Base-by-base conservation (phyloP, 768 basidiomycete species). In the Lactarius indigo region DNA sequence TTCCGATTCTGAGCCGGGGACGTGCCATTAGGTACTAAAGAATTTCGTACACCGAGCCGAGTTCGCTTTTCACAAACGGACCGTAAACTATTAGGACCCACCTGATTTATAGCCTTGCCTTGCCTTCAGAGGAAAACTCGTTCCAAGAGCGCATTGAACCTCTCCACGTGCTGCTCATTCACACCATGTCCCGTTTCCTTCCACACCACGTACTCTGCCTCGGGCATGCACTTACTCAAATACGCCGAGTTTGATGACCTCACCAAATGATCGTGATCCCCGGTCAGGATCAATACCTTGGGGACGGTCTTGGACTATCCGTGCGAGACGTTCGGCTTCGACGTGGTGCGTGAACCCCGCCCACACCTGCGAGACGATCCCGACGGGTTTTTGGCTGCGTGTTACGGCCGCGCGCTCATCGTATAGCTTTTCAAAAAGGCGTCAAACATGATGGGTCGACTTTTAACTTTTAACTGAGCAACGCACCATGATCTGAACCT, bases 131-230 rank as follows among this genome's bases (percentile, higher is more conserved):
- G 75, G 66, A 87, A 83, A 1, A 82, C 81, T 59, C 79, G 79
- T 74, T 88, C 85, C 44, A 92, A 67, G 15, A 89, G 72, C 15
- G 71, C 74, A 70, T 90, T 88, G 72, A 88, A 86, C 74, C 79
- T 75, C 17, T 76, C 72, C 42, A 73, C 74, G n/a, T 77, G 69
- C 72, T 92, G 91, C 1, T 72, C 67, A 37, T 83, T 78, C 35
- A 91, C 72, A 3, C 78, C 88, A 73, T 92, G 92, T 0, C 90
- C 91, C 0, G 86, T 85, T 1, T 77, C 78, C 60, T 83, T 73
- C 85, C 87, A 90, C 62, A 85, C 81, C 1, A 83, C 89, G 92
- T 92, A n/a, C n/a, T n/a, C n/a, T n/a, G n/a, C n/a, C n/a, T n/a
- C n/a, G n/a, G n/a, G n/a, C n/a, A n/a, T n/a, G 47, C 76, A 71